Evolutionary conservation across 169 alveolate genomes (phyloP), one percentile per base, ranked within the genome.

Genomic region (Fabrea salina): DNA sequence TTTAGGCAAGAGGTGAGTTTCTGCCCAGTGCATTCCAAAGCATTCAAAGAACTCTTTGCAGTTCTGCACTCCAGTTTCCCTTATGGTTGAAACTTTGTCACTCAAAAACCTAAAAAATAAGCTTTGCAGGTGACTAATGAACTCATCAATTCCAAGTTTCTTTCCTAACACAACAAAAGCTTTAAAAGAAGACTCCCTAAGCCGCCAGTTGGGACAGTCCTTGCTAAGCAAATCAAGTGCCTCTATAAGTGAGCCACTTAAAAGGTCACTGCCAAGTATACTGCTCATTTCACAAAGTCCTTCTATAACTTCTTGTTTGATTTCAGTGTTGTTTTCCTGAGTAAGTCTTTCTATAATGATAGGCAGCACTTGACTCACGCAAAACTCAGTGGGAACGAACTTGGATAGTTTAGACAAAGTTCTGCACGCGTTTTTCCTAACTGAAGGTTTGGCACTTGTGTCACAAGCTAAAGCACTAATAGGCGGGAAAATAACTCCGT

Each of bases 191-290:
- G 90, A 84, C 66, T 78, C 71, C 66, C 96, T 82, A 8, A 91
- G 90, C 83, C 96, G 86, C 93, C 96, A 91, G 57, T 91, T 85
- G 43, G 89, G 85, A 51, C 86, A 90, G 35, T 86, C 86, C 49
- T 83, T 82, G 61, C 75, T 44, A 77, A 32, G 5, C 4, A 58
- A 49, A 75, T 57, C 40, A 47, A 82, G 41, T 74, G 56, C 53
- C 49, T 74, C 56, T 61, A 51, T 40, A 70, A 85, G 51, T 35
- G 81, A 50, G 39, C 66, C 59, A 0, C 39, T 37, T 19, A 83
- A 50, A 77, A 87, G 16, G 16, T 91, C 94, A 22, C 85, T 71
- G 4, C 96, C 96, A 39, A 86, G 76, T 25, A 79, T 85, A 16
- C 68, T 81, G 16, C 89, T 89, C 19, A 91, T 68, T 67, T 86